phyloP scores from a whole-genome alignment of 1,139 yeast species.

The Yamadazyma siamensis region DNA sequence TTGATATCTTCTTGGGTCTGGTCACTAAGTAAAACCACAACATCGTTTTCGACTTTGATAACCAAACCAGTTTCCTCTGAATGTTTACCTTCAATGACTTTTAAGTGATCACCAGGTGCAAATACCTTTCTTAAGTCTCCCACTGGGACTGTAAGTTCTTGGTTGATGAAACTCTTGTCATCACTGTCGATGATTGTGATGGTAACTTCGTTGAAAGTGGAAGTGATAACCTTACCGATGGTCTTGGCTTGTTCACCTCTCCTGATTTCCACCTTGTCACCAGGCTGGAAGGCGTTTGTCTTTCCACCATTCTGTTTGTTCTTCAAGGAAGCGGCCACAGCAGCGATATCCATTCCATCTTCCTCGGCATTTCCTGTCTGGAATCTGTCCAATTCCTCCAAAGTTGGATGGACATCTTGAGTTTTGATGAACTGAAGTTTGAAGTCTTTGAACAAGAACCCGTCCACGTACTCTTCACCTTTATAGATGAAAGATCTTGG shows the following conservation, averaged over 20 bases:
- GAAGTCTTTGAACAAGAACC: slow-evolving; percentile 82
- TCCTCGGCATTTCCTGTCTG: slow-evolving; percentile 68
- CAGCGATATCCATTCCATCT: slow-evolving; percentile 76
- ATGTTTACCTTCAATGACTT: slow-evolving; percentile 89
- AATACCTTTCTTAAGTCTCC: slow-evolving; percentile 81
- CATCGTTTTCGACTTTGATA: slow-evolving; percentile 75
- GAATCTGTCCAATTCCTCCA: slow-evolving; percentile 86
- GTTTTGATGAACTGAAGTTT: slow-evolving; percentile 79
- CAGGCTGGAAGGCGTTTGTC: slow-evolving; percentile 65
- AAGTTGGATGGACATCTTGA: slow-evolving; percentile 79
- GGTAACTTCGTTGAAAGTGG: slow-evolving; percentile 62
- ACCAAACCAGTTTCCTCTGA: slow-evolving; percentile 94
- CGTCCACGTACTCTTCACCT: slow-evolving; percentile 87
- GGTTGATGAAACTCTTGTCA: slow-evolving; percentile 46
- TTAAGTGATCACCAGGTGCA: slow-evolving; percentile 90
- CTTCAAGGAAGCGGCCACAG: slow-evolving; percentile 80
- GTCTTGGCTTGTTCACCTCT: slow-evolving; percentile 94
- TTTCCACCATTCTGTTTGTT: slow-evolving; percentile 40
- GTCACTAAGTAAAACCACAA: slow-evolving; percentile 86
- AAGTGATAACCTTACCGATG: slow-evolving; percentile 71
- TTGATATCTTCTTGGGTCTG: slow-evolving; percentile 84
- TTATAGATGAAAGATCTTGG: slow-evolving; percentile 70
- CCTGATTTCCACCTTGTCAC: slow-evolving; percentile 88
- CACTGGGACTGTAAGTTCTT: slow-evolving; percentile 66
- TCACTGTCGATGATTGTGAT: slow-evolving; percentile 54